Conservation (phyloP, 148 eudicot species). For the Hydrangea macrophylla region DNA sequence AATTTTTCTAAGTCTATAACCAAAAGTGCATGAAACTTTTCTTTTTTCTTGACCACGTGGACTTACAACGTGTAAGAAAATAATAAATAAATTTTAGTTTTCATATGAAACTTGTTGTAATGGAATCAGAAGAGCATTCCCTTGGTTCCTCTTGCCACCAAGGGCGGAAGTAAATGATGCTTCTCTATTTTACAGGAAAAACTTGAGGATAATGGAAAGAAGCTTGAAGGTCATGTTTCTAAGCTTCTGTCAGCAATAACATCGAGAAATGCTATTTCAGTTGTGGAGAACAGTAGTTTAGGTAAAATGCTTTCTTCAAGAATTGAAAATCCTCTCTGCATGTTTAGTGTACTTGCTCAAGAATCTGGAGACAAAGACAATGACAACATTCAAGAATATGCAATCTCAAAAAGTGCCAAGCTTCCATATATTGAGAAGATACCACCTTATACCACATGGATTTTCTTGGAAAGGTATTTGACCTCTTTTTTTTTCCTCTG, state of each 20-base stretch:
- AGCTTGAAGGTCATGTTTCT: slow-evolving; percentile 46
- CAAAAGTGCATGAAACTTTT: too few relatives aligned
- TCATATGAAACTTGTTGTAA: too few relatives aligned
- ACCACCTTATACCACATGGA: slow-evolving; percentile 82
- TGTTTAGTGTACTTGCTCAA: slow-evolving; percentile 35
- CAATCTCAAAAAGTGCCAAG: slow-evolving; percentile 38
- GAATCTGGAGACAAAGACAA: slow-evolving; percentile 50
- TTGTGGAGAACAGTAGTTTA: slow-evolving; percentile 21
- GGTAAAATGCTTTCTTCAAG: slow-evolving; percentile 46
- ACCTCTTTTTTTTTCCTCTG: background rate
- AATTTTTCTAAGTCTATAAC: too few relatives aligned
- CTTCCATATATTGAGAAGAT: slow-evolving; percentile 61
- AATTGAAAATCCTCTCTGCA: slow-evolving; percentile 43
- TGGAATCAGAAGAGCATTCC: background rate
- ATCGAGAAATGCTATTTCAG: slow-evolving; percentile 29
- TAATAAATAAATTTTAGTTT: too few relatives aligned
- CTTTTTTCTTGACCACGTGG: too few relatives aligned
- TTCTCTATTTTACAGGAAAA: slow-evolving; percentile 59
- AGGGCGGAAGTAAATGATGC: slow-evolving; percentile 9
- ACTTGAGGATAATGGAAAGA: slow-evolving; percentile 46
- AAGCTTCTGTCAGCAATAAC: slow-evolving; percentile 28
- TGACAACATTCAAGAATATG: slow-evolving; percentile 40
- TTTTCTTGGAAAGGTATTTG: slow-evolving; percentile 63
- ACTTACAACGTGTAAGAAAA: too few relatives aligned
- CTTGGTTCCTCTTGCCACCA: background rate